Base-by-base conservation (phyloP, 139 green algal species). In the Chlorella sorokiniana region DNA sequence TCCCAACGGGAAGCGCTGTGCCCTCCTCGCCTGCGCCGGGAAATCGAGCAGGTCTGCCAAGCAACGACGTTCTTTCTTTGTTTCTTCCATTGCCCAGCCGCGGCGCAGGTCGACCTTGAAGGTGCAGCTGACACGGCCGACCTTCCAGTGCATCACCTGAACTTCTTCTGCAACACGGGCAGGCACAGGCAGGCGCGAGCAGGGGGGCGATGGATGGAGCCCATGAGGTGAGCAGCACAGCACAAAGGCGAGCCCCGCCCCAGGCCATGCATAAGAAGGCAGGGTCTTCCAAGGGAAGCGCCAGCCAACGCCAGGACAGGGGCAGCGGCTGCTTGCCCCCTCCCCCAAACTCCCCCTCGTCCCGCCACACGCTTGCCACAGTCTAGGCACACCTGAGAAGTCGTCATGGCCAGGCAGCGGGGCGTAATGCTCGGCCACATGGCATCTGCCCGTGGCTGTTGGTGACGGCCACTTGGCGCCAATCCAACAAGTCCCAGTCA, bases 91-190 rank as follows among this genome's bases (percentile, higher is more conserved):
- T n/a, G n/a, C 72, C 84, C 84, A 88, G 41, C 84, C 84, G 16
- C 33, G 51, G 35, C 84, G 84, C 31, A 88, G 67, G 59, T 74
- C 64, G 31, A 88, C 84, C 27, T 81, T 78, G 67, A 86, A 88
- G 44, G 72, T 86, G 71, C 80, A 86, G 41, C 51, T n/a, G 16
- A 84, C 35, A 27, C 65, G 62, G 38, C 73, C 74, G 20, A 86
- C 38, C 31, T 77, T 61, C 84, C 84, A 88, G 54, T 83, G 71
- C 56, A 88, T 88, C 10, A 84, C 40, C 68, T 64, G 84, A 25
- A 52, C 64, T 23, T 65, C 62, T 7, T 80, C 80, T 61, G 69
- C n/a, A n/a, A n/a, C n/a, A n/a, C n/a, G n/a, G n/a, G n/a, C n/a
- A n/a, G n/a, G n/a, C n/a, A n/a, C n/a, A n/a, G n/a, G n/a, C n/a